Percentiles rank a stretch among this genome's conserved stretches.
Conservation (phyloP, 176 grass and related monocot species). For the Triticum aestivum region IWGSC_CS_RefSeq_v2.1 NC_057804.1:665764343-665764842, state of each 20-base stretch:
- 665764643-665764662: too few relatives aligned
- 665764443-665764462: neutral
- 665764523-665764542: neutral
- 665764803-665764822: conserved; percentile 4
- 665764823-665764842: neutral
- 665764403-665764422: conserved; percentile 17
- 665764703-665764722: too few relatives aligned
- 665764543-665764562: neutral
- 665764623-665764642: too few relatives aligned
- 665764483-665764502: neutral
- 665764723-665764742: too few relatives aligned
- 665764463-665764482: conserved; percentile 1
- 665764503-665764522: neutral
- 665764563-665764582: too few relatives aligned
- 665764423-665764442: neutral
- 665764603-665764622: too few relatives aligned
- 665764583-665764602: too few relatives aligned
- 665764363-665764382: neutral
- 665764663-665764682: too few relatives aligned
- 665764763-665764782: too few relatives aligned
- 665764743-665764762: too few relatives aligned
- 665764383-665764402: neutral
- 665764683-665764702: too few relatives aligned
- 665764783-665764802: neutral
- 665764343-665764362: neutral